Conservation (phyloP, 2,329 filamentous ascomycete species). For the Fusarium humuli region DNA sequence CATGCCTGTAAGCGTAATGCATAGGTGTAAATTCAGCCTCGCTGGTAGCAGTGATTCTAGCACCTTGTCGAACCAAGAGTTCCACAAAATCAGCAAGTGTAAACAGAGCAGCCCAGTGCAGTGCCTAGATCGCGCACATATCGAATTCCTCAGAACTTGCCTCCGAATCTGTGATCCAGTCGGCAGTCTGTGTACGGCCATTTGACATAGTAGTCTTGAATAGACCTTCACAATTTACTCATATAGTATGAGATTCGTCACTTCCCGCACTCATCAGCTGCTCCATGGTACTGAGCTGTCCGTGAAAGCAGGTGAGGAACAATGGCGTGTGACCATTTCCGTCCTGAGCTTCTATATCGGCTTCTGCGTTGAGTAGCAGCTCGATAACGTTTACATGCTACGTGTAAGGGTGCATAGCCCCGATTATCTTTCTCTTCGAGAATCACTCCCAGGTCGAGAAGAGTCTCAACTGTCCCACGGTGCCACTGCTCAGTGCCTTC, state of each 20-base stretch:
- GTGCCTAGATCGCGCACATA: background rate
- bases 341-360: background rate
- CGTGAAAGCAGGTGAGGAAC: background rate
- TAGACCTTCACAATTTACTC: background rate
- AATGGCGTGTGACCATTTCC: background rate
- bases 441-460: background rate
- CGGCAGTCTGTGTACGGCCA: background rate
- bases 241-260: background rate
- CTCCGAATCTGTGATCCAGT: background rate
- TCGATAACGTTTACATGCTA: background rate
- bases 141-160: background rate
- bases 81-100: background rate
- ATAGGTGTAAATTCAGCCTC: fast-evolving
- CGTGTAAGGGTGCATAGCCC: background rate
- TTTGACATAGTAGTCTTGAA: background rate
- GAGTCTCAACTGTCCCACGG: background rate
- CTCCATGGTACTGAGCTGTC: background rate
- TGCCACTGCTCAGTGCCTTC: background rate
- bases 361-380: background rate
- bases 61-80: background rate
- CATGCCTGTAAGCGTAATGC: fast-evolving
- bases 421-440: background rate
- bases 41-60: background rate
- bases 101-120: background rate
- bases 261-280: background rate